Percentiles rank a stretch among this genome's conserved stretches.
Conservation (phyloP, 306 rosid genomes). For the Dryas octopetala region DNA sequence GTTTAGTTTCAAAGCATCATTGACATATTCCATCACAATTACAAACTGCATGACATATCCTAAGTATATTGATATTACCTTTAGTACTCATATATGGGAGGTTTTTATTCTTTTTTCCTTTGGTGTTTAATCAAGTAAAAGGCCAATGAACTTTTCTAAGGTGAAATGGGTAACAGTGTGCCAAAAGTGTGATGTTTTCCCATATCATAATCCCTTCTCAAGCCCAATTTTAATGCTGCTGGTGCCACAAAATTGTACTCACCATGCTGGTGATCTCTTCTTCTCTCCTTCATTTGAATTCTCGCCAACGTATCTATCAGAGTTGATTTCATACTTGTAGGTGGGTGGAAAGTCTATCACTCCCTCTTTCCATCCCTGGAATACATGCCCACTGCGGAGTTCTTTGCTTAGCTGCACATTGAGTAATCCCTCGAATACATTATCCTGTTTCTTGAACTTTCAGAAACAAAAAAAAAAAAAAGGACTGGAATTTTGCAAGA, state of each 20-base stretch:
- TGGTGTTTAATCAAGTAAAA: neutral
- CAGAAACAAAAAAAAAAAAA: no score
- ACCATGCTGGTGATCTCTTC: constrained; percentile 98
- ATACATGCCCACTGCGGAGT: constrained; percentile 67
- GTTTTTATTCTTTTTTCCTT: neutral
- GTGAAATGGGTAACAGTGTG: neutral
- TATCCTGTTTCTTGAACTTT: neutral
- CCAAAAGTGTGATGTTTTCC: neutral
- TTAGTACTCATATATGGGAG: neutral
- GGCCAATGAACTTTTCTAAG: neutral
- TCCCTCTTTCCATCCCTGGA: constrained; percentile 96
- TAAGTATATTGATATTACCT: neutral
- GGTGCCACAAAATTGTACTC: constrained; percentile 22
- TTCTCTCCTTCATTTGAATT: constrained; percentile 78
- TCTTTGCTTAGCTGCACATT: constrained; percentile 69
- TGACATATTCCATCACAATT: neutral
- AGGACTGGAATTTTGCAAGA: neutral
- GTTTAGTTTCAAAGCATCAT: neutral
- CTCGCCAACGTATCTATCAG: constrained; percentile 75
- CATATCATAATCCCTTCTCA: neutral
- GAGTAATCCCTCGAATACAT: constrained; percentile 5
- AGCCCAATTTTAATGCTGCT: neutral
- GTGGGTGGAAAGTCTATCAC: constrained; percentile 82
- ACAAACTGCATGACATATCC: neutral
- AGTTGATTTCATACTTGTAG: constrained; percentile 76